These are phyloP conservation scores for Saccharomycopsis javanensis DNA, from an alignment of 805 yeast genomes.

Conservation along the genomic window DNA sequence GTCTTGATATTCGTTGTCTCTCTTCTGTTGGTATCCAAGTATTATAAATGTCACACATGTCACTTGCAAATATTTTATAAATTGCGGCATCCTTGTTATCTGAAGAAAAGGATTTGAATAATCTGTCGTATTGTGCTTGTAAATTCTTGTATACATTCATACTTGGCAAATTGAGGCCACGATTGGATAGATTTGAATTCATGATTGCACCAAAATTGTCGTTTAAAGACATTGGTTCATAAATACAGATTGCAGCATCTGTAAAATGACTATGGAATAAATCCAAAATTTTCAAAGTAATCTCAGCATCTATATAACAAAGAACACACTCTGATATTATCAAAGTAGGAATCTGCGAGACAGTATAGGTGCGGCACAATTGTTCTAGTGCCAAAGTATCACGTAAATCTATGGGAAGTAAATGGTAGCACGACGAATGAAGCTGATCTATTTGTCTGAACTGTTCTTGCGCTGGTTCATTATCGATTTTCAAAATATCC, in stretches of 20 bases:
- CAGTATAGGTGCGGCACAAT: constrained; percentile 21
- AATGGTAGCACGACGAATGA: constrained; percentile 36
- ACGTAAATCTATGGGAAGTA: constrained; percentile 49
- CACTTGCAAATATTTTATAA: constrained; percentile 23
- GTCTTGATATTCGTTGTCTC: constrained; percentile 33
- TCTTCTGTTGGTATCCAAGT: constrained; percentile 30
- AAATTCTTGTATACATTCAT: constrained; percentile 43
- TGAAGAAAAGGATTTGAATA: neutral
- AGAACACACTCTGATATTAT: constrained; percentile 68
- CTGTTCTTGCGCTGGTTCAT: neutral
- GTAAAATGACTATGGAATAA: constrained; percentile 31
- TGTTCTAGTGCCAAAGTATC: constrained; percentile 20
- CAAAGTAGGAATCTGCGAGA: constrained; percentile 41
- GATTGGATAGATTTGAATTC: constrained; percentile 45
- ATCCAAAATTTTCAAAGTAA: constrained; percentile 35
- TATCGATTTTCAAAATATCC: neutral
- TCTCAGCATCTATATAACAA: constrained; percentile 52
- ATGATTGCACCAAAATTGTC: constrained; percentile 62
- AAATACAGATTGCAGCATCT: constrained; percentile 34
- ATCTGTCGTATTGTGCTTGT: constrained; percentile 27
- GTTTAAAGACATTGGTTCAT: constrained; percentile 59
- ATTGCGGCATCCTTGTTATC: constrained; percentile 21
- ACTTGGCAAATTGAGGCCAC: constrained; percentile 58
- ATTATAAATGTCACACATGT: constrained; percentile 12
- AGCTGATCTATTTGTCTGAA: constrained; percentile 21